A percentile compares a stretch with the other conserved stretches of the same genome.
Conservation (phyloP, 2,329 filamentous ascomycete genomes). For the Erysiphe neolycopersici region DNA sequence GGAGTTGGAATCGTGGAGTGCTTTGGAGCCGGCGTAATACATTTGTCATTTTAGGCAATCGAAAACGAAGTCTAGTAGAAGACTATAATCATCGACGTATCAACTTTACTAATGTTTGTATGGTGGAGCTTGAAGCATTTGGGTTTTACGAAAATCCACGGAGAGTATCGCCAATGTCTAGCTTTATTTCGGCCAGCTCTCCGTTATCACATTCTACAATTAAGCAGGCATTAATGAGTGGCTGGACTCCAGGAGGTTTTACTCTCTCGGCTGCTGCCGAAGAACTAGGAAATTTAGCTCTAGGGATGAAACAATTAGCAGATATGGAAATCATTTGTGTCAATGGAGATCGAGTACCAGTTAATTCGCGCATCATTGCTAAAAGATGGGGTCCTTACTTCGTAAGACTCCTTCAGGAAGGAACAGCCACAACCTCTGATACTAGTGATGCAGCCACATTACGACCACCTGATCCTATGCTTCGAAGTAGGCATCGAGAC, state of each 20-base stretch:
- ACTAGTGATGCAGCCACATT: slow-evolving; percentile 52
- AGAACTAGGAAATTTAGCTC: slow-evolving; percentile 57
- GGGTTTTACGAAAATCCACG: slow-evolving; percentile 91
- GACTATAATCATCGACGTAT: slow-evolving; percentile 96
- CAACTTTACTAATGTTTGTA: slow-evolving; percentile 89
- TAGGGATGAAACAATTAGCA: slow-evolving; percentile 57
- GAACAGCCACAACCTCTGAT: slow-evolving; percentile 34
- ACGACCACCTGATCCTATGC: slow-evolving; percentile 28
- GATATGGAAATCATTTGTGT: slow-evolving; percentile 96
- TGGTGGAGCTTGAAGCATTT: slow-evolving; percentile 92
- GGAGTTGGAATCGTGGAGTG: slow-evolving; percentile 91
- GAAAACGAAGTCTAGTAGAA: slow-evolving; percentile 79
- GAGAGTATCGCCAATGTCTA: slow-evolving; percentile 48
- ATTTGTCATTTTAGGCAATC: slow-evolving; percentile 84
- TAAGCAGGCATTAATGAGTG: slow-evolving; percentile 21
- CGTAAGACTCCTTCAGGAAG: slow-evolving; percentile 64
- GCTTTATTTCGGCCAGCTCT: slow-evolving; percentile 60
- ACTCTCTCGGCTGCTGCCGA: slow-evolving; percentile 53
- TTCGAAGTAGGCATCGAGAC: slow-evolving; percentile 36
- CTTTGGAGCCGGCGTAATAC: slow-evolving; percentile 83
- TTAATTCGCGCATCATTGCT: slow-evolving; percentile 73
- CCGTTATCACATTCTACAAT: slow-evolving; percentile 29
- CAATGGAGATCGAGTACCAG: slow-evolving; percentile 69
- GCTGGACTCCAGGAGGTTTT: slow-evolving; percentile 47
- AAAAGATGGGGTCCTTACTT: slow-evolving; percentile 91